Evolutionary conservation across 2,329 filamentous ascomycete genomes (phyloP).

Genomic region (Alternaria ventricosa): DNA sequence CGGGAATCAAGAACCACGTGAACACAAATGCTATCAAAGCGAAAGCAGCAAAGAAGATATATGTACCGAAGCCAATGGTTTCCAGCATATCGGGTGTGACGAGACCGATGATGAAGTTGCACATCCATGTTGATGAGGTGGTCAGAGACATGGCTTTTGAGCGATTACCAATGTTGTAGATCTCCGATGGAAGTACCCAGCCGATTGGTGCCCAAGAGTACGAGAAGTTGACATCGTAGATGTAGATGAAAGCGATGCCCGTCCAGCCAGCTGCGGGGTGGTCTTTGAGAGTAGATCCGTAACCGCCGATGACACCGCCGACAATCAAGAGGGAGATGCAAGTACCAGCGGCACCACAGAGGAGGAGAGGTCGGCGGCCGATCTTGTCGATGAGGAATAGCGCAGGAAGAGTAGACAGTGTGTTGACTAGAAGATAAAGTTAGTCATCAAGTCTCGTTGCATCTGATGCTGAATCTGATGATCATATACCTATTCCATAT

Average conservation of each 20-base stretch:
- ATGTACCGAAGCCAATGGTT: constrained; percentile 55
- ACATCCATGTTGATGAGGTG: constrained; percentile 81
- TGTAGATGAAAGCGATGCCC: constrained; percentile 67
- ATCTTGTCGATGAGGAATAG: constrained; percentile 70
- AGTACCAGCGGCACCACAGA: constrained; percentile 72
- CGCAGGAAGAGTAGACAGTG: constrained; percentile 68
- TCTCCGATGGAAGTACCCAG: constrained; percentile 76
- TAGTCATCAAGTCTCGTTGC: background rate
- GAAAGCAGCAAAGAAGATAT: constrained; percentile 62
- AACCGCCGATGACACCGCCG: constrained; percentile 70
- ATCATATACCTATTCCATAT: constrained; percentile 44
- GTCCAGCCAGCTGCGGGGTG: constrained; percentile 72
- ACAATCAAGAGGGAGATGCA: constrained; percentile 73
- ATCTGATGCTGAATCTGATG: too few species aligned
- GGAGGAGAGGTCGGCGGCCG: constrained; percentile 67
- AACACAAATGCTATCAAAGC: constrained; percentile 53
- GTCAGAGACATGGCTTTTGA: constrained; percentile 74
- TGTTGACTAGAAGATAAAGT: constrained; percentile 41
- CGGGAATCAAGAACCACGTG: constrained; percentile 62
- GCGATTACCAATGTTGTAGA: constrained; percentile 72
- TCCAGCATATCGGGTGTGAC: constrained; percentile 77
- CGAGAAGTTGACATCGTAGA: constrained; percentile 59
- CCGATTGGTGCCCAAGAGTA: constrained; percentile 76
- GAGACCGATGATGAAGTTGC: constrained; percentile 71
- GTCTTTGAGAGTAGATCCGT: constrained; percentile 62